These are phyloP conservation scores for Beauveria asiatica DNA, from an alignment of 2,329 filamentous ascomycete species.

Conservation along the genomic window DNA sequence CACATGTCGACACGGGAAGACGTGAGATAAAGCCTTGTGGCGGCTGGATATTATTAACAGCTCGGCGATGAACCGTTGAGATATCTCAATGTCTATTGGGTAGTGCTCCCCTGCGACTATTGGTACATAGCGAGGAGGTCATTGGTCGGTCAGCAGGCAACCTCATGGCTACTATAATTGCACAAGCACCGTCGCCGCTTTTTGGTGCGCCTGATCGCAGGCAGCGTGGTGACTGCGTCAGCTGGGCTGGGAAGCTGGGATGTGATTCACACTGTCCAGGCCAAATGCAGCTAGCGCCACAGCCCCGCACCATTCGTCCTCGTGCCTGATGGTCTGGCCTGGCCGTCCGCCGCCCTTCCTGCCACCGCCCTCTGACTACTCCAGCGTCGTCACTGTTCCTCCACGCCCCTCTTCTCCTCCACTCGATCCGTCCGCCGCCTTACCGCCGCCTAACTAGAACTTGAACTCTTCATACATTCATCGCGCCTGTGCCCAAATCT, in stretches of 20 bases:
- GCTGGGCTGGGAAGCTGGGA: background rate
- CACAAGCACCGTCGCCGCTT: background rate
- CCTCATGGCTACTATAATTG: background rate
- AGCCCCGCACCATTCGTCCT: constrained; percentile 17
- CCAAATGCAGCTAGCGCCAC: constrained; percentile 13
- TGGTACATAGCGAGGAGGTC: too few species aligned
- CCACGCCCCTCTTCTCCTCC: constrained; percentile 17
- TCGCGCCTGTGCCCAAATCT: background rate
- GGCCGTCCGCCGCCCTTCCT: constrained; percentile 10
- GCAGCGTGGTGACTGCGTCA: constrained; percentile 2
- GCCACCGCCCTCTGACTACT: constrained; percentile 14
- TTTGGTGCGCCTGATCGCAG: constrained; percentile 1
- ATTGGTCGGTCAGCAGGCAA: too few species aligned
- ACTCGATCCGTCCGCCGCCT: constrained; percentile 19
- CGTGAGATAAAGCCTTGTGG: too few species aligned
- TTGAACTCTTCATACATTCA: constrained; percentile 6
- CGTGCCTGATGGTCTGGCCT: constrained; percentile 6
- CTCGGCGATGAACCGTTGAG: background rate
- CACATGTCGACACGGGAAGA: too few species aligned
- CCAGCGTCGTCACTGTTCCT: constrained; percentile 13
- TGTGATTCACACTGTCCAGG: constrained; percentile 6
- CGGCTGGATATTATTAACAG: background rate
- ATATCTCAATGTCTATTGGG: background rate
- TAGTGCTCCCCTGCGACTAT: too few species aligned
- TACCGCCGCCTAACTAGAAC: constrained; percentile 16